A percentile compares a stretch with the other conserved stretches of the same genome.
These are phyloP conservation scores for Aspergillus felis DNA, from an alignment of 2,329 filamentous ascomycete species.

Conservation along the genomic window DNA sequence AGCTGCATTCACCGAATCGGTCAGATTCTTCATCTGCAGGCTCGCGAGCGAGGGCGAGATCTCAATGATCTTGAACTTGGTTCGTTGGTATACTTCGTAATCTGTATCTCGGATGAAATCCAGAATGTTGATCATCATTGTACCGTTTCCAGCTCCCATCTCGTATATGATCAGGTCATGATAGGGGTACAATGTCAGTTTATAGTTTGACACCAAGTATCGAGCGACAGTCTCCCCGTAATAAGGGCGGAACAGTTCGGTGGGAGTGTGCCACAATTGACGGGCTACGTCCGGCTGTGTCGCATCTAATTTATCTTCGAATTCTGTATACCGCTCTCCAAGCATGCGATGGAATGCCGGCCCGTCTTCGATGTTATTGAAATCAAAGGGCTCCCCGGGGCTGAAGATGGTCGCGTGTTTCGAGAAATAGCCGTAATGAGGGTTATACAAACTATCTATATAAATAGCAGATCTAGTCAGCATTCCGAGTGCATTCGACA, in stretches of 20 bases:
- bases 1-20: conserved; percentile 60
- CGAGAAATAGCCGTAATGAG: conserved; percentile 91
- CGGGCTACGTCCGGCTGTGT: conserved; percentile 68
- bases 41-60: conserved; percentile 79
- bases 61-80: conserved; percentile 92
- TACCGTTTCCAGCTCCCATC: conserved; percentile 96
- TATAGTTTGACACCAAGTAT: conserved; percentile 94
- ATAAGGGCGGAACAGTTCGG: conserved; percentile 91
- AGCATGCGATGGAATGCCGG: conserved; percentile 76
- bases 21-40: conserved; percentile 69
- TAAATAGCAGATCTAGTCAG: not conserved
- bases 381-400: conserved; percentile 86
- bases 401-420: conserved; percentile 96
- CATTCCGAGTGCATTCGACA: not conserved
- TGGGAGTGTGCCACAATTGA: conserved; percentile 97
- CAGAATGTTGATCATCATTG: conserved; percentile 95
- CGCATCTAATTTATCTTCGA: conserved; percentile 82
- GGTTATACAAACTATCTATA: conserved; percentile 88
- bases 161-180: conserved; percentile 98
- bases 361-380: conserved; percentile 75
- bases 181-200: conserved; percentile 88
- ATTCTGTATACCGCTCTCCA: conserved; percentile 76
- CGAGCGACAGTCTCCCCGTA: conserved; percentile 97
- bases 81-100: conserved; percentile 88
- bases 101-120: conserved; percentile 91